These are phyloP conservation scores for Sphenostylis stenocarpa DNA, from an alignment of 306 rosid genomes.

Conservation along the genomic window DNA sequence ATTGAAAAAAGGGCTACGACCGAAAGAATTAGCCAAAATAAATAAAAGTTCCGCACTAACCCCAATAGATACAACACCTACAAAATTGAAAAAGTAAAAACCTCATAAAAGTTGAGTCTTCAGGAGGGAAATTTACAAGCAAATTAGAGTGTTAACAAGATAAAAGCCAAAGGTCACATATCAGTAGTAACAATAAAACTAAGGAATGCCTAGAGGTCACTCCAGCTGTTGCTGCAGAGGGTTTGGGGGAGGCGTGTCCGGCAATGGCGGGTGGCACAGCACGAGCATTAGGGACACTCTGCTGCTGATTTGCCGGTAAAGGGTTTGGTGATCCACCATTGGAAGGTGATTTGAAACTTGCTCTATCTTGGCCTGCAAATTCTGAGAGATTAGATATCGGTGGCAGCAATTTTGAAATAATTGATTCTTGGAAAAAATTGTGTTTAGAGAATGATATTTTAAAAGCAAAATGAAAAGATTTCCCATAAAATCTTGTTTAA, in stretches of 20 bases:
- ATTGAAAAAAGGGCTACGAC: neutral
- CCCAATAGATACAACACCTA: slow-evolving; percentile 32
- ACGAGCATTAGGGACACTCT: slow-evolving; percentile 38
- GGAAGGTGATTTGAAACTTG: slow-evolving; percentile 42
- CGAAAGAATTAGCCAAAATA: neutral
- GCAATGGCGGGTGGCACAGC: slow-evolving; percentile 50
- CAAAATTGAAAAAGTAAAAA: slow-evolving; percentile 4
- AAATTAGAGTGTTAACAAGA: slow-evolving; percentile 17
- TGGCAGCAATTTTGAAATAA: neutral
- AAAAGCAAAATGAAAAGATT: neutral
- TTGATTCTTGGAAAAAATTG: neutral
- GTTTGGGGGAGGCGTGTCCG: slow-evolving; percentile 33
- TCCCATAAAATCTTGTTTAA: neutral
- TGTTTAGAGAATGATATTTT: neutral
- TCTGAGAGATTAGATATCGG: neutral
- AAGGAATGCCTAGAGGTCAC: slow-evolving; percentile 21
- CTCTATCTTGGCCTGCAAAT: slow-evolving; percentile 55
- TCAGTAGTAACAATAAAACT: slow-evolving; percentile 21
- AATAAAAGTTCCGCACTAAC: neutral
- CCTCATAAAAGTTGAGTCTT: neutral
- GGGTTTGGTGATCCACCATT: slow-evolving; percentile 44
- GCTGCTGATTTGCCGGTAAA: slow-evolving; percentile 54
- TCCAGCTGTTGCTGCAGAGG: slow-evolving; percentile 35
- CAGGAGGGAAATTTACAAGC: slow-evolving; percentile 41
- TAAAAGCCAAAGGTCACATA: slow-evolving; percentile 25